Conservation (phyloP, 345 rosid genomes). For the Salix purpurea region DNA sequence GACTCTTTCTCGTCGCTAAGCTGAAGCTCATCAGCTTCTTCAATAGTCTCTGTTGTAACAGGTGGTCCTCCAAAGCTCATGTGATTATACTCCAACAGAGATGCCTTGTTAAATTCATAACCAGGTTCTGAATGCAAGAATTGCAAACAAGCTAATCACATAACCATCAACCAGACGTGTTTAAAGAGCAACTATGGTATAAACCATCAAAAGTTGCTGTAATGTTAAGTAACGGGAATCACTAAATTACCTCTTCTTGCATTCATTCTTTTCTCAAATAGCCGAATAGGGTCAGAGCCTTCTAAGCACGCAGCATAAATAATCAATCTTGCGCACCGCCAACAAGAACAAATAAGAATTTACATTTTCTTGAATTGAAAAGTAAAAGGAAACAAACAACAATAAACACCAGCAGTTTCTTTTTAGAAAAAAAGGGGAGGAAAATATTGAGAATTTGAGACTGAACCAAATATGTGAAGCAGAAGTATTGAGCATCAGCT, state of each 20-base stretch:
- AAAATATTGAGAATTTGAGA: too few species aligned
- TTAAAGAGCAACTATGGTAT: not conserved
- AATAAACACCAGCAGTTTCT: not conserved
- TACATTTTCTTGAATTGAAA: not conserved
- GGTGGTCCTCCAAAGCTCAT: constrained; percentile 99
- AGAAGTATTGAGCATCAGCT: not conserved
- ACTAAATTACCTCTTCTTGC: constrained; percentile 64
- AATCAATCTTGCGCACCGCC: constrained; percentile 43
- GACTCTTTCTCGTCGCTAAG: constrained; percentile 59
- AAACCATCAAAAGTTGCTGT: not conserved
- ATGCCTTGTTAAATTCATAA: constrained; percentile 70
- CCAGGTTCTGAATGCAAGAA: constrained; percentile 58
- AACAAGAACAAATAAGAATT: not conserved
- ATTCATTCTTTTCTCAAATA: constrained; percentile 86
- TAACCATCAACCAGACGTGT: not conserved
- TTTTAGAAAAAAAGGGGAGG: not conserved
- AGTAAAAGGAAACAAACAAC: not conserved
- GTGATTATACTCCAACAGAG: constrained; percentile 73
- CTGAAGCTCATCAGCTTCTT: constrained; percentile 77
- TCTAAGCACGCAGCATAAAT: constrained; percentile 88
- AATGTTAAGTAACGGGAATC: not conserved
- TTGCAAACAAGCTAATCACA: constrained; percentile 6
- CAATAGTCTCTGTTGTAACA: constrained; percentile 57
- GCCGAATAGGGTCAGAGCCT: constrained; percentile 89
- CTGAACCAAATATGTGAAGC: not conserved